Percentiles rank a stretch among this genome's conserved stretches.
Evolutionary conservation across 176 grass and related monocot species (phyloP).

Genomic region (Calamus simplicifolius): DNA sequence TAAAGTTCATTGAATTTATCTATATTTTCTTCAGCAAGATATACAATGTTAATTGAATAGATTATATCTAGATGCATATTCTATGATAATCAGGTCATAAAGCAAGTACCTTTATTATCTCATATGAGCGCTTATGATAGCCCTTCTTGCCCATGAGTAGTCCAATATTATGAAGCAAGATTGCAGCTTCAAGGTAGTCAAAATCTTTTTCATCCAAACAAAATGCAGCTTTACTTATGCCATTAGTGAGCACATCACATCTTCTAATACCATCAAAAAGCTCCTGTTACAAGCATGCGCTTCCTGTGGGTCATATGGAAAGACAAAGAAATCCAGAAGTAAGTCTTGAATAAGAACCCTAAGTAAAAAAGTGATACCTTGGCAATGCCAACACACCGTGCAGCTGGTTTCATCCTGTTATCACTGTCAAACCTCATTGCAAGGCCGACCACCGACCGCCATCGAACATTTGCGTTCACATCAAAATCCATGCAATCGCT

Average conservation of each 20-base stretch:
- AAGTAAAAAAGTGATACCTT: conserved; percentile 3
- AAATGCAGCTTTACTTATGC: too few relatives aligned
- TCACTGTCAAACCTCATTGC: not conserved
- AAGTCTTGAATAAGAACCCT: not conserved
- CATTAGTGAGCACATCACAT: not conserved
- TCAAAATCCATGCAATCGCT: conserved; percentile 4
- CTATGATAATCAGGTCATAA: not conserved
- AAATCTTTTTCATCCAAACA: conserved; percentile 5
- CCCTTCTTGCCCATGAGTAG: conserved; percentile 1
- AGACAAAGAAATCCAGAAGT: too few relatives aligned
- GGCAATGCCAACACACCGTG: not conserved
- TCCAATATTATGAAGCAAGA: conserved; percentile 7
- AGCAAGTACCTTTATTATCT: conserved; percentile 11
- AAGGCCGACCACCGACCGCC: not conserved
- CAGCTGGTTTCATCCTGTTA: not conserved
- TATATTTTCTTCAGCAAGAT: too few relatives aligned
- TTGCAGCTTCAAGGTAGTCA: conserved; percentile 6
- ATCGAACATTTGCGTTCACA: not conserved
- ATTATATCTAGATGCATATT: not conserved
- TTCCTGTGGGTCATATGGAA: too few relatives aligned
- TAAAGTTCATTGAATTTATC: too few relatives aligned
- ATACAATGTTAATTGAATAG: too few relatives aligned
- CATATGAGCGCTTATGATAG: conserved; percentile 5
- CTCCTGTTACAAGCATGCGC: not conserved
- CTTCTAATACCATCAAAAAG: conserved; percentile 12